Percentiles rank a stretch among this genome's conserved stretches.
Conservation (phyloP, 176 grass and related monocot genomes). For the Guadua angustifolia region DNA sequence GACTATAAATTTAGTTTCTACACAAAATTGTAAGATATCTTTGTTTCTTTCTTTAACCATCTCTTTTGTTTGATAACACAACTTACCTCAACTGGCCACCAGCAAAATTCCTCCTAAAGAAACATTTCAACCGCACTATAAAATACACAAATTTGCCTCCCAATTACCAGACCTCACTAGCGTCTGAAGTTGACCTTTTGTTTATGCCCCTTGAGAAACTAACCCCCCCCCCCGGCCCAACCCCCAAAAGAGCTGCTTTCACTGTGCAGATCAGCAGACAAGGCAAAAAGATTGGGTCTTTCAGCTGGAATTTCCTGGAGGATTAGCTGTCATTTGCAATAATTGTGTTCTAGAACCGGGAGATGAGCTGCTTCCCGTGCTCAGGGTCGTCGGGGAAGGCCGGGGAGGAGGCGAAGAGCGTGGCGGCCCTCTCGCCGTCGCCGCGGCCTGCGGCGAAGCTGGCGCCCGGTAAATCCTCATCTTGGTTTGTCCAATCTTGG, state of each 20-base stretch:
- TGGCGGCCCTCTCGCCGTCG: constrained; percentile 53
- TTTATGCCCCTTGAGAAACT: too few relatives aligned
- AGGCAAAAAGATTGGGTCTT: constrained; percentile 26
- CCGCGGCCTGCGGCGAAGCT: constrained; percentile 37
- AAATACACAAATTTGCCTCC: constrained; percentile 40
- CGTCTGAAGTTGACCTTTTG: constrained; percentile 28
- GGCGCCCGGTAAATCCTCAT: constrained; percentile 37
- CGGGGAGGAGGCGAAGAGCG: constrained; percentile 44
- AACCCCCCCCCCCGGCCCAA: too few relatives aligned
- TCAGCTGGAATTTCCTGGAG: constrained; percentile 32
- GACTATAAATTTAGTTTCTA: neutral
- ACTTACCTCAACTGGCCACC: constrained; percentile 23
- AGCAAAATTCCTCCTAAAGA: constrained; percentile 20
- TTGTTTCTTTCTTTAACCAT: constrained; percentile 17
- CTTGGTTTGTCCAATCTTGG: neutral
- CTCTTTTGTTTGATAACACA: constrained; percentile 35
- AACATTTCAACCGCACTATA: constrained; percentile 53
- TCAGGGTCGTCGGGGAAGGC: constrained; percentile 61
- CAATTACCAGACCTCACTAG: neutral
- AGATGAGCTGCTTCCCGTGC: constrained; percentile 79
- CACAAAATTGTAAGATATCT: neutral
- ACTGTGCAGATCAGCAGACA: constrained; percentile 15
- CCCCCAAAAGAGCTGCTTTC: too few relatives aligned
- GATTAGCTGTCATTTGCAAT: constrained; percentile 33
- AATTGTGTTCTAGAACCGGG: constrained; percentile 17